Evolutionary conservation across 140 eudicot genomes (phyloP).

Genomic region (Bidens hawaiensis): DNA sequence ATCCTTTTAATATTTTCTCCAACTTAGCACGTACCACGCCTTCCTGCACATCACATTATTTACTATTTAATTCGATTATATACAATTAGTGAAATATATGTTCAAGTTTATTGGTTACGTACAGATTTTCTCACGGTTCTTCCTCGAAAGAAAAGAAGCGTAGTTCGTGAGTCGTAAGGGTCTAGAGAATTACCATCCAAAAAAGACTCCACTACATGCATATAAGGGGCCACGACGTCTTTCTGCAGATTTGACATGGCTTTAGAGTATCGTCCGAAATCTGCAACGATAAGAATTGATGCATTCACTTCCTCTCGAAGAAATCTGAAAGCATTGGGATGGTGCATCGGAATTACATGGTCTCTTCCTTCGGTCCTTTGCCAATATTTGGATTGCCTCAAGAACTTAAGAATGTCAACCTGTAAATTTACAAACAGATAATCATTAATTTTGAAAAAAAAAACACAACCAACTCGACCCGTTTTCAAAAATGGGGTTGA

Average conservation of each 20-base stretch:
- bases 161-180: constrained; percentile 73
- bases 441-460: background rate
- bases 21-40: constrained; percentile 74
- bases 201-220: constrained; percentile 82
- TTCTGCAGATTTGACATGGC: constrained; percentile 67
- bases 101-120: constrained; percentile 32
- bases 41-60: constrained; percentile 49
- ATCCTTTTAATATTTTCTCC: constrained; percentile 45
- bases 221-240: constrained; percentile 97
- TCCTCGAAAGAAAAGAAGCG: constrained; percentile 86
- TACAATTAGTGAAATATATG: no score
- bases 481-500: background rate
- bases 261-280: constrained; percentile 81
- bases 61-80: background rate
- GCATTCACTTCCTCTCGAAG: constrained; percentile 69
- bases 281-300: constrained; percentile 88
- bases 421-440: constrained; percentile 19
- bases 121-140: constrained; percentile 87
- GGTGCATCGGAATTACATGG: constrained; percentile 95
- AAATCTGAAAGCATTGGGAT: constrained; percentile 97
- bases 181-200: constrained; percentile 48
- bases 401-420: constrained; percentile 68
- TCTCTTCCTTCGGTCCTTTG: constrained; percentile 80
- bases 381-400: constrained; percentile 71
- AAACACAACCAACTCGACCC: background rate